Evolutionary conservation across 192 early-diverging fungal genomes (phyloP), one percentile per base, ranked within the genome.

Genomic region (Backusella circina): DNA sequence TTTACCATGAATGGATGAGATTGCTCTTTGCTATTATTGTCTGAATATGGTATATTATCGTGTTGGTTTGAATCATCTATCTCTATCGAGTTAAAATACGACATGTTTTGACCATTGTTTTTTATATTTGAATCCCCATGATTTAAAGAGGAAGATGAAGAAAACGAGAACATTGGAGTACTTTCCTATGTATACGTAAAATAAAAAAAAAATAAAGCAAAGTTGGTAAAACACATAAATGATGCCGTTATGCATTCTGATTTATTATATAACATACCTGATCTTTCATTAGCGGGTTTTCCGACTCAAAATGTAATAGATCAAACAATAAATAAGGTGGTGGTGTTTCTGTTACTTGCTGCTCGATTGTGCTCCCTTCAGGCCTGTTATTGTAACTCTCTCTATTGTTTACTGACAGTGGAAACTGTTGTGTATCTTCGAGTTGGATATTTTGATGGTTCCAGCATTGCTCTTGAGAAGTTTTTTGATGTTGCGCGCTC

Each of bases 81-180:
- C 38, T 37, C 67, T 68, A 68, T 68, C 36, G n/a, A 10, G 36
- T 68, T 36, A 68, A 38, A 68, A 68, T 68, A 68, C 32, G 67
- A 23, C 28, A 35, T 36, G 18, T 26, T 68, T 21, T 35, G 65
- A 66, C n/a, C 35, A 68, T 4, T 38, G n/a, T 3, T 4, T 37
- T 33, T 38, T 23, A 23, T 16, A 35, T 37, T 68, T 4, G 67
- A 23, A 21, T 68, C 36, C 21, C n/a, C n/a, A 36, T 68, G 32
- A 10, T 68, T 37, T 23, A 38, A 68, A 21, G 36, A 68, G 10
- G 36, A 38, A 68, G 67, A 37, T 21, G 67, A 37, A 23, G 67
- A 37, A 37, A 36, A 30, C 13, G 65, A 28, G 3, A 61, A 61
- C 10, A 61, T 28, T 61, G 54, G 21, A 12, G 23, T 28, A 26